Percentiles rank a stretch among this genome's conserved stretches.
Conservation (phyloP, 306 rosid genomes). For the Cicer chorassanicum region DNA sequence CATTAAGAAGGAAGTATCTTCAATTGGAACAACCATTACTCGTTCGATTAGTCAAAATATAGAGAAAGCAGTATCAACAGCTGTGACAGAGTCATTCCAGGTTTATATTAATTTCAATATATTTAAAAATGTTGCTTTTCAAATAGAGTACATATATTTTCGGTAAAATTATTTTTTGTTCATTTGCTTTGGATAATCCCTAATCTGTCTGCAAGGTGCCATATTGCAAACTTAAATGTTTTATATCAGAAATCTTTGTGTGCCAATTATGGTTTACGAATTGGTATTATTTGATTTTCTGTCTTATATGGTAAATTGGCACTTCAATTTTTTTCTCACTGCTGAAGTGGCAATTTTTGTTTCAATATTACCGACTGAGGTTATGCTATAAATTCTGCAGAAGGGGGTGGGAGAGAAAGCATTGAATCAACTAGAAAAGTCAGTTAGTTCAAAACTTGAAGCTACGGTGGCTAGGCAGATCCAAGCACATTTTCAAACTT, state of each 20-base stretch:
- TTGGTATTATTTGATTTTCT: constrained; percentile 29
- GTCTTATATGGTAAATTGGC: constrained; percentile 25
- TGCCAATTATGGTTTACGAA: constrained; percentile 31
- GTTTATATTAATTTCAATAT: constrained; percentile 46
- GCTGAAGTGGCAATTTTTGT: constrained; percentile 15
- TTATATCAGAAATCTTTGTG: constrained; percentile 18
- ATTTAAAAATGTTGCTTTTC: constrained; percentile 28
- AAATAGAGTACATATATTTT: constrained; percentile 19
- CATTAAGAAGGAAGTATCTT: constrained; percentile 69
- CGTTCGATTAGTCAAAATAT: constrained; percentile 61
- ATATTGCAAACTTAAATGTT: constrained; percentile 19
- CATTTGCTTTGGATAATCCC: constrained; percentile 27
- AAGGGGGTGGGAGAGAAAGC: constrained; percentile 79
- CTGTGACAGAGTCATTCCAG: constrained; percentile 69
- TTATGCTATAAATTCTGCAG: constrained; percentile 52
- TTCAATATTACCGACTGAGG: constrained; percentile 36
- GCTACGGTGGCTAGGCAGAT: constrained; percentile 68
- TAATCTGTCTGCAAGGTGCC: constrained; percentile 25
- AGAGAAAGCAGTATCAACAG: constrained; percentile 60
- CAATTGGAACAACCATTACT: constrained; percentile 60
- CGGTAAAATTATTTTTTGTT: neutral
- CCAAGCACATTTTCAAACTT: constrained; percentile 73
- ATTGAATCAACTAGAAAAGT: constrained; percentile 67
- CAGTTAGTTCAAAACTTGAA: constrained; percentile 68
- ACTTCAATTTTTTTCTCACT: constrained; percentile 23